These are phyloP conservation scores for Penicillium janthinellum DNA, from an alignment of 2,329 filamentous ascomycete genomes.

Conservation along the genomic window DNA sequence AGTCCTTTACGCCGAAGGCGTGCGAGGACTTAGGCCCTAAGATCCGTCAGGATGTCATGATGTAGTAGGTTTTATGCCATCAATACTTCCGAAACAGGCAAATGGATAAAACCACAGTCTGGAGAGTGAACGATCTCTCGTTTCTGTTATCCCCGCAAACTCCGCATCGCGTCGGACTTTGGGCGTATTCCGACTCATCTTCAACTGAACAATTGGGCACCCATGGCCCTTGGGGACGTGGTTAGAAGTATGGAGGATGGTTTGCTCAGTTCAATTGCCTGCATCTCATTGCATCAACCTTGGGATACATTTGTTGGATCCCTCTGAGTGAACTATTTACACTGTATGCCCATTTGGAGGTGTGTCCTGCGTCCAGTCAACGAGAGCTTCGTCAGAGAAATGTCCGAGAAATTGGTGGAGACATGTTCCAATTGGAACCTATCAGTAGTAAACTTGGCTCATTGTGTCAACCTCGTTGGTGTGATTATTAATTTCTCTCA, in stretches of 20 bases:
- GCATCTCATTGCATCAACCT: too few species aligned
- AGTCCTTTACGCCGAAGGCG: background rate
- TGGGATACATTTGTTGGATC: too few species aligned
- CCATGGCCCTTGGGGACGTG: background rate
- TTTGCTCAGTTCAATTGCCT: background rate
- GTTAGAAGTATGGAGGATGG: background rate
- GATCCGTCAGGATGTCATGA: background rate
- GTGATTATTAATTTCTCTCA: too few species aligned
- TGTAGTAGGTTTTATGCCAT: background rate
- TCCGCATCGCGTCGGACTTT: background rate
- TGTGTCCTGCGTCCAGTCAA: too few species aligned
- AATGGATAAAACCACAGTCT: background rate
- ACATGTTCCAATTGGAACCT: too few species aligned
- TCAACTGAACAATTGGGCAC: too few species aligned
- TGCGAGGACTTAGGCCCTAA: background rate
- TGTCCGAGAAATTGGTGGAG: too few species aligned
- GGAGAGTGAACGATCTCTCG: background rate
- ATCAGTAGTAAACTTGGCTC: too few species aligned
- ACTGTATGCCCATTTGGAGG: too few species aligned
- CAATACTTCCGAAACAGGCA: background rate
- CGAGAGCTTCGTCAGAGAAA: too few species aligned
- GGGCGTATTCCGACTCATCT: background rate
- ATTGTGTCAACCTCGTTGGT: too few species aligned
- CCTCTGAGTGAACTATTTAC: too few species aligned
- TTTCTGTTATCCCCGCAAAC: background rate